phyloP scores from a whole-genome alignment of 2,329 filamentous ascomycete species.

The Truncatella angustata region DNA sequence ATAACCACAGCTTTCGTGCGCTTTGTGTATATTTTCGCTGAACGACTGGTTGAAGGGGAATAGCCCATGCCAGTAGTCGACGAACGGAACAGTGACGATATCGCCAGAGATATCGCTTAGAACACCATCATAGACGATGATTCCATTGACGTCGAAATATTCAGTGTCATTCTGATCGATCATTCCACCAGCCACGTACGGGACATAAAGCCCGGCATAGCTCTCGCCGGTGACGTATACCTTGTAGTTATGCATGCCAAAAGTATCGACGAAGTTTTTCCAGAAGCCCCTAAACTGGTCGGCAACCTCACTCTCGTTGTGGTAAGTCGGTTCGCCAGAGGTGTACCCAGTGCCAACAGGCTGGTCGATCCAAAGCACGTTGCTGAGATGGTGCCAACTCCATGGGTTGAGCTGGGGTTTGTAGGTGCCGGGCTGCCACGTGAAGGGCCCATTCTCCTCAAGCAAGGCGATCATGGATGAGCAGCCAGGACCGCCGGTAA shows the following conservation, averaged over 20 bases:
- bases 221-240: slow-evolving; percentile 74
- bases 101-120: slow-evolving; percentile 50
- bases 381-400: slow-evolving; percentile 59
- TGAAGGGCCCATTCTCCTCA: slow-evolving; percentile 59
- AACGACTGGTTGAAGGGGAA: slow-evolving; percentile 64
- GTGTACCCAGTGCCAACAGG: slow-evolving; percentile 24
- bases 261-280: slow-evolving; percentile 73
- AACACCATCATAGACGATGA: slow-evolving; percentile 72
- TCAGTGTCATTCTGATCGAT: slow-evolving; percentile 62
- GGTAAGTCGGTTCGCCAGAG: slow-evolving; percentile 41
- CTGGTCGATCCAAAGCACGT: slow-evolving; percentile 58
- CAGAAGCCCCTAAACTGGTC: slow-evolving; percentile 55
- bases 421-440: slow-evolving; percentile 55
- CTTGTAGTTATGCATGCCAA: slow-evolving; percentile 64
- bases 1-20: slow-evolving; percentile 60
- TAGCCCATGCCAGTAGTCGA: slow-evolving; percentile 58
- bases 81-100: slow-evolving; percentile 54
- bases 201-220: slow-evolving; percentile 67
- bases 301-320: slow-evolving; percentile 51
- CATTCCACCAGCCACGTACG: slow-evolving; percentile 73
- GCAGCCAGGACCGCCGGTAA: slow-evolving; percentile 38
- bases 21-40: slow-evolving; percentile 47
- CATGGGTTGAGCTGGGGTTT: slow-evolving; percentile 52
- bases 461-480: slow-evolving; percentile 54
- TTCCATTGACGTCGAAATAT: slow-evolving; percentile 67